Base-by-base conservation (phyloP, 352 stramenopile species). In the Phytophthora litchii region DNA sequence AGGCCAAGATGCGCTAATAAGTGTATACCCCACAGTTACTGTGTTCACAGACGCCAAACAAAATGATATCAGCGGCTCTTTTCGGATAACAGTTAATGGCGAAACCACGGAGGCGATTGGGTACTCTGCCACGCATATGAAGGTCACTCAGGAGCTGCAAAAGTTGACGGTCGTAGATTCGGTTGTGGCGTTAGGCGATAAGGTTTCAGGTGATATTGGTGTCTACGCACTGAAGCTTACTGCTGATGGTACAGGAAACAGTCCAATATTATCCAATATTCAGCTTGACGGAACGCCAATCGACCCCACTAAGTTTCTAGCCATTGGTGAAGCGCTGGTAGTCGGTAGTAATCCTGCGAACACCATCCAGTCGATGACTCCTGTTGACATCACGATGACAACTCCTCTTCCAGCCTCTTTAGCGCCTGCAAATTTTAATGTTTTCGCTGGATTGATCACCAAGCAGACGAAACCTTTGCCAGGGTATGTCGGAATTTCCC, bases 101-200 rank as follows among this genome's bases (percentile, higher is more conserved):
- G 56, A 79, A 35, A 66, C 31, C 0, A 91, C 80, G 0, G 83
- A 90, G 35, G 35, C 59, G 11, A 91, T 94, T 19, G 77, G 59
- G 3, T 76, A 72, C 52, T 71, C 65, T 19, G 85, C 85, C 5
- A 94, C 82, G 0, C 80, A 92, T 34, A 74, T 70, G 50, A 94
- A 94, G 43, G 71, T 94, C 9, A 64, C 66, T 0, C 79, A 91
- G 34, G 85, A 89, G 51, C 67, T 94, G 0, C 72, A 92, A 31
- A 91, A 91, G 42, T 61, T 94, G 11, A 67, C 47, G 13, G 59
- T 59, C 14, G 52, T 92, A 3, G 70, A 92, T 40, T 89, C 82
- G 0, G 83, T 91, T 1, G 41, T 92, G 11, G 76, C 77, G 1
- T 55, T 94, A 7, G 80, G 80, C 0, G 70, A 82, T 9, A 43